These are phyloP conservation scores for Mycena filopes DNA, from an alignment of 768 basidiomycete species.

Conservation along the genomic window DNA sequence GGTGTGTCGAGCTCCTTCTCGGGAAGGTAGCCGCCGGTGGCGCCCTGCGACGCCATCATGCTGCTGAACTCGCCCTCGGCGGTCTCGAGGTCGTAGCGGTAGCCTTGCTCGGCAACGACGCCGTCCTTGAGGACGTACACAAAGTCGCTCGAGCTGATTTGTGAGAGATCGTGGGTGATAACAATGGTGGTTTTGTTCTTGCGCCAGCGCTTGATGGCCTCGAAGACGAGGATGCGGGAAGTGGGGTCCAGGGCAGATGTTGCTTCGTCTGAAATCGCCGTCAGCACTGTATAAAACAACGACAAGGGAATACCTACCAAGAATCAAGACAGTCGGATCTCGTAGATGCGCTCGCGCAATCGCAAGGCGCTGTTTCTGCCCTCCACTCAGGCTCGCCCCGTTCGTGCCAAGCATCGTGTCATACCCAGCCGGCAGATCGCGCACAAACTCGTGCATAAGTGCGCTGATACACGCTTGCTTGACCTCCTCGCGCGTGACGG, in stretches of 20 bases:
- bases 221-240: slow-evolving; percentile 76
- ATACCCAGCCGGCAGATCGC: slow-evolving; percentile 76
- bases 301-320: slow-evolving; percentile 60
- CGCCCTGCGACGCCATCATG: slow-evolving; percentile 61
- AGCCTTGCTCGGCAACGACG: slow-evolving; percentile 75
- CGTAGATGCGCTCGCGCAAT: slow-evolving; percentile 79
- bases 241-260: slow-evolving; percentile 76
- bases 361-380: slow-evolving; percentile 81
- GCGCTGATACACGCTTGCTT: slow-evolving; percentile 74
- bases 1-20: slow-evolving; percentile 45
- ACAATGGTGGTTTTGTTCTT: slow-evolving; percentile 76
- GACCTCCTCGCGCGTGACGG: slow-evolving; percentile 72
- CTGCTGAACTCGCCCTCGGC: slow-evolving; percentile 62
- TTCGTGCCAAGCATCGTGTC: slow-evolving; percentile 73
- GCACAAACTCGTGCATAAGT: slow-evolving; percentile 78
- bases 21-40: slow-evolving; percentile 61
- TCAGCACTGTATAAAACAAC: neutral
- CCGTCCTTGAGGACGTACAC: slow-evolving; percentile 83
- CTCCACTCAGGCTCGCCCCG: slow-evolving; percentile 76
- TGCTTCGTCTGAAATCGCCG: slow-evolving; percentile 57
- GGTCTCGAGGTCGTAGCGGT: slow-evolving; percentile 69
- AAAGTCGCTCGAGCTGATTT: slow-evolving; percentile 71
- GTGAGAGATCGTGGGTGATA: slow-evolving; percentile 84
- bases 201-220: slow-evolving; percentile 65
- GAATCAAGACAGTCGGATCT: slow-evolving; percentile 79